A percentile compares a stretch with the other conserved stretches of the same genome.
phyloP scores from a whole-genome alignment of 805 yeast genomes.

The Schwanniomyces pseudopolymorphus region DNA sequence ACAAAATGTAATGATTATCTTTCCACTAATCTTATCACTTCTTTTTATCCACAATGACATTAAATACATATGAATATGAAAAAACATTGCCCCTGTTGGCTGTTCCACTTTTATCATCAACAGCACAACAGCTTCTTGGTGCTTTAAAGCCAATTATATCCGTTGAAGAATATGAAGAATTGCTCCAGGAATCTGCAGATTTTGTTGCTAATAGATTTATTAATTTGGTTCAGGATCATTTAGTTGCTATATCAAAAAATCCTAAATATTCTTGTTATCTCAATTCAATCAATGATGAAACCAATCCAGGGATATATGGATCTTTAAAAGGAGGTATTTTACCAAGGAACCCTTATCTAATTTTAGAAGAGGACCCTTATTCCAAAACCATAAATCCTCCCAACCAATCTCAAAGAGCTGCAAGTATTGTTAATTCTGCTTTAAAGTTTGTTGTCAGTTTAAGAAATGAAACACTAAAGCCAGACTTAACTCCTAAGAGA shows the following conservation, averaged over 20 bases:
- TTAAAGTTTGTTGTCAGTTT: slow-evolving; percentile 64
- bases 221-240: slow-evolving; percentile 51
- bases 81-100: slow-evolving; percentile 55
- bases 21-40: not conserved
- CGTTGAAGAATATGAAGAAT: slow-evolving; percentile 47
- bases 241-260: slow-evolving; percentile 43
- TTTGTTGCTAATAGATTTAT: slow-evolving; percentile 47
- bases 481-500: slow-evolving; percentile 56
- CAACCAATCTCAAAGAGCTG: slow-evolving; percentile 65
- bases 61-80: slow-evolving; percentile 41
- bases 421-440: slow-evolving; percentile 64
- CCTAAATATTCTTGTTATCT: slow-evolving; percentile 49
- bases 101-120: slow-evolving; percentile 53
- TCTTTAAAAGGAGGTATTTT: slow-evolving; percentile 64
- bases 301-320: slow-evolving; percentile 60
- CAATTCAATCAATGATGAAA: slow-evolving; percentile 49
- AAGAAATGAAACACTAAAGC: slow-evolving; percentile 51
- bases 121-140: slow-evolving; percentile 51
- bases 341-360: slow-evolving; percentile 76
- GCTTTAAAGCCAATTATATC: slow-evolving; percentile 62
- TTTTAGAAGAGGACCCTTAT: slow-evolving; percentile 73
- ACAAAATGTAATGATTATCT: not conserved
- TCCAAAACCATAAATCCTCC: slow-evolving; percentile 55
- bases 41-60: slow-evolving; percentile 3
- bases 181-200: slow-evolving; percentile 43